Percentiles rank a stretch among this genome's conserved stretches.
These are phyloP conservation scores for Sporisorium sorghi DNA, from an alignment of 1,284 basidiomycete species.

Conservation along the genomic window DNA sequence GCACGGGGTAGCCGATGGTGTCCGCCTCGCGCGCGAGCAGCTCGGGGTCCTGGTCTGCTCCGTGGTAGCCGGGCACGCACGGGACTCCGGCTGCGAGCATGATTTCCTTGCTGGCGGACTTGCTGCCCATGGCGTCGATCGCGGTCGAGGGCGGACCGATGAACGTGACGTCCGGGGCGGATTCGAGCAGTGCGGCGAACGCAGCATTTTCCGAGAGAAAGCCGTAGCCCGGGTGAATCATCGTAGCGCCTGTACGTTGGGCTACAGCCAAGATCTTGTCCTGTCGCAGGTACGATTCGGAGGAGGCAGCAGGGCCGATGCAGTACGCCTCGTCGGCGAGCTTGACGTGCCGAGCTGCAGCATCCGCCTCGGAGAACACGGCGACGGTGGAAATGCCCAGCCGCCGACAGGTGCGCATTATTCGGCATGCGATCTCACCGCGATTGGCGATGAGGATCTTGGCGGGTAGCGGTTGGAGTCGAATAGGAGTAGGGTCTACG, in stretches of 20 bases:
- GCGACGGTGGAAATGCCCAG: conserved; percentile 89
- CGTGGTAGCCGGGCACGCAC: conserved; percentile 92
- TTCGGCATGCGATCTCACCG: conserved; percentile 92
- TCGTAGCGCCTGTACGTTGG: conserved; percentile 78
- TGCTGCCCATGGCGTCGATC: conserved; percentile 82
- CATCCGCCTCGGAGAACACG: conserved; percentile 87
- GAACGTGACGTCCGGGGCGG: conserved; percentile 61
- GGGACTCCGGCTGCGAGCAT: conserved; percentile 91
- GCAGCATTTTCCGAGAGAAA: conserved; percentile 77
- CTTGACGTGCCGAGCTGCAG: conserved; percentile 77
- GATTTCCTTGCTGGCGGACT: conserved; percentile 79
- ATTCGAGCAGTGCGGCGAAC: conserved; percentile 48
- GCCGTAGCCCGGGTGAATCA: conserved; percentile 86
- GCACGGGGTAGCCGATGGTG: conserved; percentile 70
- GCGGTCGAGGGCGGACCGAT: conserved; percentile 69
- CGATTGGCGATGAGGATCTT: conserved; percentile 72
- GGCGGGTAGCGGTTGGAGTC: conserved; percentile 46
- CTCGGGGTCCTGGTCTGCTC: conserved; percentile 77
- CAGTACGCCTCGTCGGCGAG: conserved; percentile 96
- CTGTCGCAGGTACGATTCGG: conserved; percentile 87
- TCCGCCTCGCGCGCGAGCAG: conserved; percentile 77
- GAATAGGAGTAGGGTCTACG: background rate
- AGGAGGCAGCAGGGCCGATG: conserved; percentile 87
- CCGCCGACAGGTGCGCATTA: conserved; percentile 87
- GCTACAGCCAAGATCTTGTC: conserved; percentile 90